phyloP scores from a whole-genome alignment of 164 flowering plant species.

The Magnolia changhungtana region DNA sequence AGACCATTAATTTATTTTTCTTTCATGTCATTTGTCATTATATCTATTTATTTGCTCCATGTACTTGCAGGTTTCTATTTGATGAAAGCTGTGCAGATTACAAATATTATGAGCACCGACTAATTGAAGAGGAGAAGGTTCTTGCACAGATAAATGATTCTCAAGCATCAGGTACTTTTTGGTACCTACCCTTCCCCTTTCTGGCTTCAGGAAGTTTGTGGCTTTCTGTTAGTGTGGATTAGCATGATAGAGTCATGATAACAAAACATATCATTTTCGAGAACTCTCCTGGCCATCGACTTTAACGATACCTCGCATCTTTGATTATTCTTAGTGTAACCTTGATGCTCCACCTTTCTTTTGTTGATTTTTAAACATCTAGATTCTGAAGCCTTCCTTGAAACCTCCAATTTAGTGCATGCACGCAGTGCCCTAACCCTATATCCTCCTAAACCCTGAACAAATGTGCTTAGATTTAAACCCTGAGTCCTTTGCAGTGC shows the following conservation, averaged over 20 bases:
- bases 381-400: no score
- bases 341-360: no score
- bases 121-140: conserved; percentile 72
- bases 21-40: background rate
- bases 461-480: no score
- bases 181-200: conserved; percentile 10
- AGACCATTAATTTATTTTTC: background rate
- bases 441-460: no score
- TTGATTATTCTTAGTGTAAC: no score
- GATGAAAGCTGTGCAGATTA: conserved; percentile 71
- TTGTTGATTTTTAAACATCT: no score
- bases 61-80: conserved; percentile 65
- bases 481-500: no score
- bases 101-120: conserved; percentile 83
- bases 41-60: background rate
- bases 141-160: conserved; percentile 45
- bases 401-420: no score
- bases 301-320: background rate
- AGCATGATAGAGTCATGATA: background rate
- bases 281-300: background rate
- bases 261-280: background rate
- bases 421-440: no score
- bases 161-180: conserved; percentile 46
- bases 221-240: no score
- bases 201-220: background rate